phyloP scores from a whole-genome alignment of 1,284 basidiomycete species.

The Rhodotorula mucilaginosa region DNA sequence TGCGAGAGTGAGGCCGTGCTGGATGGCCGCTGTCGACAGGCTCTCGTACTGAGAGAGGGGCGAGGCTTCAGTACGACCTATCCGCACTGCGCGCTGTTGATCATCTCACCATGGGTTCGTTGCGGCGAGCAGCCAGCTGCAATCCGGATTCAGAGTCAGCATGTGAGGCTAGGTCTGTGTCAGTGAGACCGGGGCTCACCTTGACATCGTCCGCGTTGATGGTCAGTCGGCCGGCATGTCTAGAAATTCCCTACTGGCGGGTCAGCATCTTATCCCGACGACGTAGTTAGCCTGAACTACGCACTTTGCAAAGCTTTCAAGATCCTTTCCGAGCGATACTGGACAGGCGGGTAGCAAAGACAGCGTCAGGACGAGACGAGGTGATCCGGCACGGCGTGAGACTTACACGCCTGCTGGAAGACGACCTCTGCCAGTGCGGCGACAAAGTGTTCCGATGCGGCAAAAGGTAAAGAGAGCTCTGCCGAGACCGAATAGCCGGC shows the following conservation, averaged over 20 bases:
- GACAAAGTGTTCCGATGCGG: conserved; percentile 37
- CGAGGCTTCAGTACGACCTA: background rate
- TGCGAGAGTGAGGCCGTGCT: conserved; percentile 32
- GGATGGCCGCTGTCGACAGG: conserved; percentile 17
- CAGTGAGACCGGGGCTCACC: background rate
- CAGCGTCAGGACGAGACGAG: background rate
- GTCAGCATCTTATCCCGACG: background rate
- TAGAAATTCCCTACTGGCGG: background rate
- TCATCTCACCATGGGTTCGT: conserved; percentile 26
- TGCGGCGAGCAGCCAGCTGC: conserved; percentile 33
- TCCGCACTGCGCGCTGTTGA: background rate
- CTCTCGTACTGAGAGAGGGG: conserved; percentile 29
- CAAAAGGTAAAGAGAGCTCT: conserved; percentile 28
- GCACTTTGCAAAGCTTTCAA: conserved; percentile 37
- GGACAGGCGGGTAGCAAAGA: background rate
- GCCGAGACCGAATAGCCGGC: background rate
- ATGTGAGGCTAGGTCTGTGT: background rate
- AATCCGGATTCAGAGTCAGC: too few relatives aligned
- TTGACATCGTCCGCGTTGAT: conserved; percentile 38
- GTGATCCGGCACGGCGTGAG: background rate
- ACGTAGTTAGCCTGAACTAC: background rate
- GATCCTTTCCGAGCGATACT: conserved; percentile 37
- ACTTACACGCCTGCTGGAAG: conserved; percentile 32
- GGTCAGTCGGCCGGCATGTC: conserved; percentile 31
- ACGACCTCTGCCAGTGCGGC: conserved; percentile 34